Evolutionary conservation across 2,329 filamentous ascomycete species (phyloP).

Genomic region (Graphilbum fragrans): DNA sequence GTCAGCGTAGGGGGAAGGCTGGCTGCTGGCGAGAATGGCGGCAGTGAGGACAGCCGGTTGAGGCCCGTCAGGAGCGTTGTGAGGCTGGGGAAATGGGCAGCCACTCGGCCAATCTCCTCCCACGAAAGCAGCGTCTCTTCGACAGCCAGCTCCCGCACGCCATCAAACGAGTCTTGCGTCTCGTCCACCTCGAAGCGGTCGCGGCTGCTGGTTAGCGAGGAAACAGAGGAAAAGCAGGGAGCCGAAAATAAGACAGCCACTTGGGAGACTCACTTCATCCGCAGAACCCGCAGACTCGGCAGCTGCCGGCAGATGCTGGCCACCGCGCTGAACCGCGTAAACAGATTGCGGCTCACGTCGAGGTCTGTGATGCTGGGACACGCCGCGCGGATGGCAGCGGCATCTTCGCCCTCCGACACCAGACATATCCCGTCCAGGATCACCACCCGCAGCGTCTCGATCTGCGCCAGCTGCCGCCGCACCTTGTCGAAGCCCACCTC

Average conservation of each 20-base stretch:
- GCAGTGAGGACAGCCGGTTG: constrained; percentile 44
- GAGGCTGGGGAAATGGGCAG: constrained; percentile 40
- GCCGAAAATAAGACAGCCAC: background rate
- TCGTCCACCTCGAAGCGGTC: constrained; percentile 49
- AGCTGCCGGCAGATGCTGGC: constrained; percentile 60
- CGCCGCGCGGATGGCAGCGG: constrained; percentile 30
- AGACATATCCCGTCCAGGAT: constrained; percentile 71
- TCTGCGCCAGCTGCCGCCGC: constrained; percentile 60
- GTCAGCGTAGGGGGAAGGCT: constrained; percentile 34
- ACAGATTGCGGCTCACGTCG: constrained; percentile 75
- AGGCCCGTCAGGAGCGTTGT: constrained; percentile 37
- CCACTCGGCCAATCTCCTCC: constrained; percentile 46
- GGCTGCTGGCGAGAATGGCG: constrained; percentile 25
- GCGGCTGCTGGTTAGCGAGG: constrained; percentile 37
- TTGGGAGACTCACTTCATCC: constrained; percentile 49
- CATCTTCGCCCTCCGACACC: constrained; percentile 19
- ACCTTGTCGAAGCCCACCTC: constrained; percentile 96
- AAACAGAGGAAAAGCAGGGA: background rate
- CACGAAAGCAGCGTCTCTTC: constrained; percentile 57
- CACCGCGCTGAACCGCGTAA: constrained; percentile 56
- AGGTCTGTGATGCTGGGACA: constrained; percentile 63
- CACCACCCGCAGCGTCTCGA: constrained; percentile 68
- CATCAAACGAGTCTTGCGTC: constrained; percentile 27
- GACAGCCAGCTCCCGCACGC: constrained; percentile 48
- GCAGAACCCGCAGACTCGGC: constrained; percentile 50